A percentile compares a stretch with the other conserved stretches of the same genome.
Conservation (phyloP, 2,329 filamentous ascomycete species). For the Raffaelea albimanens region DNA sequence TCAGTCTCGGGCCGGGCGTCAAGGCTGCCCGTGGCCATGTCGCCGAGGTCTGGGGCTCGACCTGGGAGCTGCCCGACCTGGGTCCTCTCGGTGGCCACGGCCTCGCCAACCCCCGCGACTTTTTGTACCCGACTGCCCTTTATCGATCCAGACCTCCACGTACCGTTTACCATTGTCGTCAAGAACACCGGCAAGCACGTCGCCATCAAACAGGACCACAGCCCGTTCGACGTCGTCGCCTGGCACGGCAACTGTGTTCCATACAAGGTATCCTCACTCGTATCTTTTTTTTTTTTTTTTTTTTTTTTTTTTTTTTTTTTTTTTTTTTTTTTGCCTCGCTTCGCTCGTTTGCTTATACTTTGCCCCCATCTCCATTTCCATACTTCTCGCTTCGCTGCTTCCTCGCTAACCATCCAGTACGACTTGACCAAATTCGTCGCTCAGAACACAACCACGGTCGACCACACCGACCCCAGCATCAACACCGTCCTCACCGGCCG, state of each 20-base stretch:
- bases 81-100: constrained; percentile 58
- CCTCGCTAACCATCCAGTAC: too few species aligned
- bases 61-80: constrained; percentile 57
- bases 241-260: constrained; percentile 38
- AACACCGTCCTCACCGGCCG: constrained; percentile 53
- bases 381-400: too few species aligned
- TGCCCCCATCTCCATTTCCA: too few species aligned
- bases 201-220: constrained; percentile 50
- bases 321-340: too few species aligned
- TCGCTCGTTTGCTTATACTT: too few species aligned
- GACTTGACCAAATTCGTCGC: constrained; percentile 58
- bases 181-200: constrained; percentile 56
- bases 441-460: constrained; percentile 1
- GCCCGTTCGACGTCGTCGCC: constrained; percentile 56
- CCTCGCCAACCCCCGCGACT: constrained; percentile 56
- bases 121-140: constrained; percentile 49
- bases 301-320: too few species aligned
- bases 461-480: too few species aligned
- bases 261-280: too few species aligned
- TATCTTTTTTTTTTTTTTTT: too few species aligned
- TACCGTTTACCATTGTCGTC: constrained; percentile 34
- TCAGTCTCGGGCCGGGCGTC: constrained; percentile 36
- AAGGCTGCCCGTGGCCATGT: constrained; percentile 47
- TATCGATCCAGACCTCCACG: constrained; percentile 41
- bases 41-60: constrained; percentile 55